Base-by-base conservation (phyloP, 805 yeast species). In the Kazachstania kunashirensis region DNA sequence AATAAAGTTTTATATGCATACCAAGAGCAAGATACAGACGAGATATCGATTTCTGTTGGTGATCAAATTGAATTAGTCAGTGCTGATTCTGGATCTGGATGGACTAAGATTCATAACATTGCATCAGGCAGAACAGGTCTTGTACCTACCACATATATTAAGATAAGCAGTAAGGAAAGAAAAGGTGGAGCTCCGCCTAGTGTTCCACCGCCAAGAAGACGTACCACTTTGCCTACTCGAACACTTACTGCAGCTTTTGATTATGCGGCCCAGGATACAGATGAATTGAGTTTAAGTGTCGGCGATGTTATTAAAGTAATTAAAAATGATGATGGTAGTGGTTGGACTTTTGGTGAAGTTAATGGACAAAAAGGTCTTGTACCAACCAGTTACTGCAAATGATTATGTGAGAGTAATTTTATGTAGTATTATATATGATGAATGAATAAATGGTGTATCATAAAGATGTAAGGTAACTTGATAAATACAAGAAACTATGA, bases 261-360 rank as follows among this genome's bases (percentile, higher is more conserved):
- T 44, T 88, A 84, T 53, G 65, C 57, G 14, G 88, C 94, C 0
- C 79, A 75, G 41, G 92, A 84, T 10, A 79, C 73, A 18, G 89
- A 83, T 49, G 98, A 92, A 59, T 57, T 92, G 40, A 68, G 73
- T 15, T 73, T 92, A 15, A 49, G 46, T 6, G 78, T 71, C 0
- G 96, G 95, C 2, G 96, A 89, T 43, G 67, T 66, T 37, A 73
- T 92, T 14, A 68, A 71, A 9, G 70, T 92, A 10, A 50, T 82
- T 1, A 77, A 71, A 20, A 84, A 77, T 34, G 82, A 79, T 36
- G 83, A 80, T 46, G 88, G 85, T 8, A 71, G 71, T 27, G 98
- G 98, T 0, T 92, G 99, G 99, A 88, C 96, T 2, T 82, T 78
- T 47, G 97, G 96, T 10, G 89, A 83, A 53, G 41, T 80, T 6